Evolutionary conservation across 768 basidiomycete species (phyloP).

Genomic region (Tylopilus sp.): DNA sequence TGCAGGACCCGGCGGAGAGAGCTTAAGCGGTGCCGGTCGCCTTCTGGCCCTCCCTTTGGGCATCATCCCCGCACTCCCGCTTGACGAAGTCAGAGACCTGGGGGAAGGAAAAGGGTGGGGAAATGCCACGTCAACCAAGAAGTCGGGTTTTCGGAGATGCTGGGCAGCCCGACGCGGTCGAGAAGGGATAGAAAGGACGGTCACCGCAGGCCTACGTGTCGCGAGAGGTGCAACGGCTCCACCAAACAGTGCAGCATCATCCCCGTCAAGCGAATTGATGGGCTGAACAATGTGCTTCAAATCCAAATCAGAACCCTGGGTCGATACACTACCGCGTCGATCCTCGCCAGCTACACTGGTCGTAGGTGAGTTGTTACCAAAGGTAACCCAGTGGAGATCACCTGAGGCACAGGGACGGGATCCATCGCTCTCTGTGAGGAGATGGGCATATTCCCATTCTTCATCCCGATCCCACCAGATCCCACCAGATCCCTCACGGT

Average conservation of each 20-base stretch:
- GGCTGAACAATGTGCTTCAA: constrained; percentile 46
- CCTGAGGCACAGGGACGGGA: constrained; percentile 21
- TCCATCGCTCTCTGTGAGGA: constrained; percentile 43
- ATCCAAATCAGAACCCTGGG: constrained; percentile 53
- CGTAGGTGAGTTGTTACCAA: constrained; percentile 27
- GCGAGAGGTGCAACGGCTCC: constrained; percentile 22
- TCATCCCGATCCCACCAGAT: constrained; percentile 74
- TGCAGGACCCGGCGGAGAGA: constrained; percentile 32
- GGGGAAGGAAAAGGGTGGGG: constrained; percentile 5
- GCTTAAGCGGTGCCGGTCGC: constrained; percentile 42
- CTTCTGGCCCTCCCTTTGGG: constrained; percentile 33
- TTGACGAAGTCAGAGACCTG: constrained; percentile 9
- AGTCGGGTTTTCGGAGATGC: constrained; percentile 37
- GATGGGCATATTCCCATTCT: constrained; percentile 62
- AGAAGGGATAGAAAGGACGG: constrained; percentile 36
- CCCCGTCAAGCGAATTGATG: constrained; percentile 27
- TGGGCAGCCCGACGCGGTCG: constrained; percentile 35
- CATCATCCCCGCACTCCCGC: constrained; percentile 8
- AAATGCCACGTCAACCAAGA: constrained; percentile 33
- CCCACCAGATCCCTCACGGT: constrained; percentile 58
- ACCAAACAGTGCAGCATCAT: constrained; percentile 36
- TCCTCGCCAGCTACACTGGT: constrained; percentile 22
- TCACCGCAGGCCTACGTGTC: constrained; percentile 30
- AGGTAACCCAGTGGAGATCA: constrained; percentile 44
- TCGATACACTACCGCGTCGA: constrained; percentile 46